Base-by-base conservation (phyloP, 345 rosid species). In the Kernera saxatilis region DNA sequence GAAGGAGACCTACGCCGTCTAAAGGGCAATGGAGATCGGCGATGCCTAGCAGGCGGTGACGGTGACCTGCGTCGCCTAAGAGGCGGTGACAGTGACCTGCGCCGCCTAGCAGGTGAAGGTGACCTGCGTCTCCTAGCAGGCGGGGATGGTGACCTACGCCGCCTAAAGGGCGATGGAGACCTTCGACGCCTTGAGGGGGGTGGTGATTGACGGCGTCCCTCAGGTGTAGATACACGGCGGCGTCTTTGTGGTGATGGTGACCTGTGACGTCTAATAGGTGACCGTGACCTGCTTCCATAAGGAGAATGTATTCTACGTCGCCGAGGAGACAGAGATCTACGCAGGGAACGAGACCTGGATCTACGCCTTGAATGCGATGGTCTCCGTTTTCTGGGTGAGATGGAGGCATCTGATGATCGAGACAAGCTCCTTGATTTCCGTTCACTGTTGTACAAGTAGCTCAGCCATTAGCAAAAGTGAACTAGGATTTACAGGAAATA, bases 391-490 rank as follows among this genome's bases (percentile, higher is more conserved):
- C 80, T 76, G 53, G 92, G 96, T 67, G 91, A 85, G 55, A 54
- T 64, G 25, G 93, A 82, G 23, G 49, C 75, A 33, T 62, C 77
- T 51, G 88, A 83, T 26, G 98, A 92, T 77, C 80, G 79, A 2
- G 99, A 90, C 22, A 86, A 30, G 71, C 95, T 91, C 84, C 92
- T 88, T 25, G 88, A 84, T 61, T 80, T 88, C 49, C 37, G 78
- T 46, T 74, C 71, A 35, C 66, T 84, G 84, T 75, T 83, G 46
- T 8, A 75, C 6, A 41, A 21, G 73, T 43, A 51, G 62, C 40
- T 25, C 18, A 48, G 51, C 48, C 53, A 78, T 57, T 44, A 63
- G 60, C 29, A 62, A 62, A 73, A 33, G 27, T 10, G n/a, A 27
- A 75, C 19, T 25, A 67, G 40, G 29, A 48, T 36, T 30, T 39